Evolutionary conservation across 2,329 filamentous ascomycete genomes (phyloP).

Genomic region (Laburnicola sp.): DNA sequence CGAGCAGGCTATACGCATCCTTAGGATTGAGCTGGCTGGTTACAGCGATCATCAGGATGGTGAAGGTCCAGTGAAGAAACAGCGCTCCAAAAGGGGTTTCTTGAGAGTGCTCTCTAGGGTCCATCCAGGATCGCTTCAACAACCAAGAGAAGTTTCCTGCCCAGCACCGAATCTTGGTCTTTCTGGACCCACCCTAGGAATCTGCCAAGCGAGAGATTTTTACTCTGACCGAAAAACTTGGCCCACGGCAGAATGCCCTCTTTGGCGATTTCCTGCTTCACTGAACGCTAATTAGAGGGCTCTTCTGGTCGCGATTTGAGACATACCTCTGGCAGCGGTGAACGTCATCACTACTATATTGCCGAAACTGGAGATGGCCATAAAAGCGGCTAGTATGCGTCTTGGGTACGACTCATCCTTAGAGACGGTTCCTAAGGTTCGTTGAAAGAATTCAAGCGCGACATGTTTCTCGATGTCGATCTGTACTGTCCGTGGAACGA

Average conservation of each 20-base stretch:
- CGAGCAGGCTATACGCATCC: conserved; percentile 19
- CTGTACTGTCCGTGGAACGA: conserved; percentile 29
- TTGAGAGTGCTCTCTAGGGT: conserved; percentile 6
- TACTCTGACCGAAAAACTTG: conserved; percentile 25
- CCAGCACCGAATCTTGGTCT: not conserved
- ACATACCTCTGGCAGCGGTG: conserved; percentile 51
- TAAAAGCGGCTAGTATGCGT: conserved; percentile 52
- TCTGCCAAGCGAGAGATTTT: conserved; percentile 11
- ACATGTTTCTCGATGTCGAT: conserved; percentile 12
- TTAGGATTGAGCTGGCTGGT: conserved; percentile 13
- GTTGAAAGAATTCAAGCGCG: conserved; percentile 17
- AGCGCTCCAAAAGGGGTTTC: conserved; percentile 23
- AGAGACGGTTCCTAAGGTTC: conserved; percentile 27
- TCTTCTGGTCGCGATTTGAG: not conserved
- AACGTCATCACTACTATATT: conserved; percentile 63
- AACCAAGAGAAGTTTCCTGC: not conserved
- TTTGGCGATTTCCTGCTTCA: conserved; percentile 61
- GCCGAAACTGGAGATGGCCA: conserved; percentile 59
- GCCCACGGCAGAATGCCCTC: conserved; percentile 22
- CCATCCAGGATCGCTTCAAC: not conserved
- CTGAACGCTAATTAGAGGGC: not conserved
- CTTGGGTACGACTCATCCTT: conserved; percentile 36
- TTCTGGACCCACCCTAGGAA: not conserved
- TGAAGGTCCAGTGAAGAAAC: conserved; percentile 24
- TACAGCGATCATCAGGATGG: conserved; percentile 19